Conservation (phyloP, 164 flowering plant species). For the Brasenia schreberi region DNA sequence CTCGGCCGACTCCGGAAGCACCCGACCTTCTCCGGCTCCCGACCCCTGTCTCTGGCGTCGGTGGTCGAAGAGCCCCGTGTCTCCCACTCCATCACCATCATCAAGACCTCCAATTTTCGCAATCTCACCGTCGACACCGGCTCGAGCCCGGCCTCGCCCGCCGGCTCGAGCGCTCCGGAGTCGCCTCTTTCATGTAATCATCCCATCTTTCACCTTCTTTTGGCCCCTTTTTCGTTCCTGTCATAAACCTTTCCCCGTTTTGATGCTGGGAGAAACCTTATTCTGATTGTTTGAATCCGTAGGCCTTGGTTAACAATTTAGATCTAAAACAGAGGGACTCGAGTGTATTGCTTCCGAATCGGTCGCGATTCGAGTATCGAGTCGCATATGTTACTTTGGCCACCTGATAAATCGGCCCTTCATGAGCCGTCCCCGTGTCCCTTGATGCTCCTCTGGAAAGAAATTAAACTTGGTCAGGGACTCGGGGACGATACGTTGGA, state of each 20-base stretch:
- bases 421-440: neutral
- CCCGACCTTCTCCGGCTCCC: slow-evolving; percentile 23
- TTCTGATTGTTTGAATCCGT: neutral
- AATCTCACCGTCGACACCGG: slow-evolving; percentile 17
- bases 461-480: neutral
- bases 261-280: neutral
- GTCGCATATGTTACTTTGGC: neutral
- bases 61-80: slow-evolving; percentile 12
- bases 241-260: neutral
- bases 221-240: neutral
- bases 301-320: neutral
- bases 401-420: slow-evolving; percentile 1
- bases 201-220: neutral
- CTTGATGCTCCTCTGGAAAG: neutral
- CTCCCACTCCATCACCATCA: slow-evolving; percentile 49
- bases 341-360: neutral
- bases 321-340: neutral
- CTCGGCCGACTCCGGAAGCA: slow-evolving; percentile 45
- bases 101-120: slow-evolving; percentile 14
- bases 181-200: slow-evolving; percentile 43
- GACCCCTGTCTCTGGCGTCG: neutral
- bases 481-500: neutral
- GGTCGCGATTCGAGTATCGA: neutral
- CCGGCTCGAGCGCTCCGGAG: slow-evolving; percentile 26
- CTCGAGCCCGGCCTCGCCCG: slow-evolving; percentile 29